These are phyloP conservation scores for Colletotrichum kahawae DNA, from an alignment of 2,329 filamentous ascomycete species.

Conservation along the genomic window DNA sequence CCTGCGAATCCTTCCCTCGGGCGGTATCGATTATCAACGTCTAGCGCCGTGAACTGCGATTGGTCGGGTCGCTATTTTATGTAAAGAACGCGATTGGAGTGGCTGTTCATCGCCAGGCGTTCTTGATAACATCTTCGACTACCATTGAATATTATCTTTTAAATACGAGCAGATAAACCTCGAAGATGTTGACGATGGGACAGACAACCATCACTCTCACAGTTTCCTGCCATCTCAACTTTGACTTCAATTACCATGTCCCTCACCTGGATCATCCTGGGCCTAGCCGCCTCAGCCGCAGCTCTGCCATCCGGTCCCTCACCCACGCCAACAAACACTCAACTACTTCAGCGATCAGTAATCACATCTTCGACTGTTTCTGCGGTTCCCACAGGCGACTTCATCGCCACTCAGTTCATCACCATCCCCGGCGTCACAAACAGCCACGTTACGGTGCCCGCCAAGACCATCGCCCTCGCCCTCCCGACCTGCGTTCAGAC, in stretches of 20 bases:
- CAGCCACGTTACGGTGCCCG: constrained; percentile 30
- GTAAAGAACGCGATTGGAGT: neutral
- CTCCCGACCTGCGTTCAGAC: constrained; percentile 42
- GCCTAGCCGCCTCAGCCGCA: neutral
- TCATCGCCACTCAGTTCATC: constrained; percentile 34
- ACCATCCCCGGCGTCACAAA: constrained; percentile 32
- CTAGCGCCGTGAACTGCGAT: neutral
- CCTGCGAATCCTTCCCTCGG: neutral
- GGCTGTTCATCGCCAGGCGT: neutral
- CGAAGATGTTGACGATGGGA: neutral
- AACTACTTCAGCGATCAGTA: neutral
- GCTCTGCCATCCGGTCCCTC: neutral
- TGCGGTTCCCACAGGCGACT: constrained; percentile 14
- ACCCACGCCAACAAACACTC: neutral
- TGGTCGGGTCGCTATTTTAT: neutral
- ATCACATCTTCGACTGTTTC: neutral
- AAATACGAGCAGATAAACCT: neutral
- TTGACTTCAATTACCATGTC: neutral
- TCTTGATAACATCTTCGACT: neutral
- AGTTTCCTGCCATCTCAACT: neutral
- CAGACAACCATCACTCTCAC: neutral
- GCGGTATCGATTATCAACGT: neutral
- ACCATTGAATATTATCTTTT: neutral
- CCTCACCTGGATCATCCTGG: neutral
- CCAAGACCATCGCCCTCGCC: constrained; percentile 34